phyloP scores from a whole-genome alignment of 352 stramenopile genomes.

The Phytophthora podocarpi region DNA sequence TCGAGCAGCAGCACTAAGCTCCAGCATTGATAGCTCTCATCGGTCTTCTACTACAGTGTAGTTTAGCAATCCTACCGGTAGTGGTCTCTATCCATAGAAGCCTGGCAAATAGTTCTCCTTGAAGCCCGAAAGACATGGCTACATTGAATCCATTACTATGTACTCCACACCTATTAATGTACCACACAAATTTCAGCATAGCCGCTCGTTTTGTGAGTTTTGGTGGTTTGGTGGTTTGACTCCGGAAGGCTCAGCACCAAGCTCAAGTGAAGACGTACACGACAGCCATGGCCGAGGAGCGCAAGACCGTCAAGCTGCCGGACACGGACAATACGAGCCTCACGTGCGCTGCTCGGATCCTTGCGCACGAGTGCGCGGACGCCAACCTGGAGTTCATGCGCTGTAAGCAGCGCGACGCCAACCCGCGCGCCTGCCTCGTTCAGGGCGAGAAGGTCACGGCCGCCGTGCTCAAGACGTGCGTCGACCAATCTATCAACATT shows the following conservation, averaged over 20 bases:
- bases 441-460: conserved; percentile 90
- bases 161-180: background rate
- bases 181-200: conserved; percentile 4
- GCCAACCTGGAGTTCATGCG: conserved; percentile 86
- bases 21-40: too few species aligned
- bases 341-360: conserved; percentile 81
- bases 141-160: background rate
- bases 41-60: conserved; percentile 13
- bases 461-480: conserved; percentile 86
- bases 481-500: conserved; percentile 18
- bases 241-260: conserved; percentile 16
- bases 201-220: conserved; percentile 40
- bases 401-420: conserved; percentile 85
- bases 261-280: conserved; percentile 6
- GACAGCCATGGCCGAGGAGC: conserved; percentile 42
- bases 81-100: conserved; percentile 18
- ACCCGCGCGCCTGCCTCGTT: conserved; percentile 80
- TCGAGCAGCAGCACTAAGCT: conserved; percentile 56
- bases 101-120: conserved; percentile 5
- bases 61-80: conserved; percentile 18
- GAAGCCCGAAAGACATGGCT: conserved; percentile 3
- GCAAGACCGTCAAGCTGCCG: conserved; percentile 63
- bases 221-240: conserved; percentile 34
- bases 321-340: conserved; percentile 90
- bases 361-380: conserved; percentile 84